Evolutionary conservation across 164 flowering plant species (phyloP), one percentile per base, ranked within the genome.

Genomic region (Litsea cubeba): DNA sequence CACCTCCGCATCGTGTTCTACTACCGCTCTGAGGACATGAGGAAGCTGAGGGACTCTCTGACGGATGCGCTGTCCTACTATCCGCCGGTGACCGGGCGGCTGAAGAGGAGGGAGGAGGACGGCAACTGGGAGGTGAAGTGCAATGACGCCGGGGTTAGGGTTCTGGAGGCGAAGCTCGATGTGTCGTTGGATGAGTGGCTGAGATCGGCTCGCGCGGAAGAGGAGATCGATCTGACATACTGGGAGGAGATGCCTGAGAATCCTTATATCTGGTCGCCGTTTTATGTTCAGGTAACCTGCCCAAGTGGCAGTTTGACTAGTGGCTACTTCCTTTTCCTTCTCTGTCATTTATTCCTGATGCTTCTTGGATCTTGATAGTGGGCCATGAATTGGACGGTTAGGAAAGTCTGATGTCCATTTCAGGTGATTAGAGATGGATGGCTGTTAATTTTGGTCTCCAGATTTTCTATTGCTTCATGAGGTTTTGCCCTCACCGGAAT

Each of bases 211-310:
- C 76, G 79, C 70, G 85, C 78, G 26, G 3, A 23, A 1, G 88
- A 87, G 50, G 95, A 93, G 81, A 77, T 78, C 66, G 83, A 84
- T 79, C 90, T 93, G 26, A 80, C 88, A 72, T 82, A 65, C 23
- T 86, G 90, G 95, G 88, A 89, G 24, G 84, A 85, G 11, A 83
- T 90, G 88, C 93, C 98, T 0, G 84, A 90, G 6, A 88, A 88
- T 73, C 87, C 90, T 0, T 64, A 28, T 58, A 79, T 74, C 3
- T 93, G 98, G 97, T 86, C 98, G 0, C 92, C 95, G 0, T 91
- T 86, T 46, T 86, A 87, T 5, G 71, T 93, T 30, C 95, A 93
- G 97, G 97, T 93, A 30, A 3, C 32, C 32, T 30, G 32, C 32
- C 32, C 32, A 30, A 30, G 32, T 30, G 32, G 32, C 32, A 30